These are phyloP conservation scores for Trichoderma orchidacearum DNA, from an alignment of 495 filamentous ascomycete species.

Conservation along the genomic window DNA sequence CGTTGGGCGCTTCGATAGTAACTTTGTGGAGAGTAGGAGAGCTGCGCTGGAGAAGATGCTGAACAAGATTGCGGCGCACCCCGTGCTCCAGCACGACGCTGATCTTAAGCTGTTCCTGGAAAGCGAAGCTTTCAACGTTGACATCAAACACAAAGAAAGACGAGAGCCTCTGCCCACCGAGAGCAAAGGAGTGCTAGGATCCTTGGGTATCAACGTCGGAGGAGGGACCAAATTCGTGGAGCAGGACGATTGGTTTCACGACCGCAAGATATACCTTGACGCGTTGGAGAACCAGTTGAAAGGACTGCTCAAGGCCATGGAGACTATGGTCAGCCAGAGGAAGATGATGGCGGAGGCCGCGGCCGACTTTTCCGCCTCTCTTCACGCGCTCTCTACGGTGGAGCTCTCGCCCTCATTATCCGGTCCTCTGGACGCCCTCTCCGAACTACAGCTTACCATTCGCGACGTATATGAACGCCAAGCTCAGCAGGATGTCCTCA, in stretches of 20 bases:
- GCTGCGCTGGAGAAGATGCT: conserved; percentile 91
- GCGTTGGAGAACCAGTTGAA: conserved; percentile 92
- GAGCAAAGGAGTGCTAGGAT: conserved; percentile 84
- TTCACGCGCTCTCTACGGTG: conserved; percentile 80
- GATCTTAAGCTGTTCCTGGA: conserved; percentile 95
- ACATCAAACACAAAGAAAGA: conserved; percentile 96
- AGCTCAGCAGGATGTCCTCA: conserved; percentile 92
- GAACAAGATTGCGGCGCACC: conserved; percentile 84
- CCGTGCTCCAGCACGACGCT: conserved; percentile 80
- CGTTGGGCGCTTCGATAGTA: conserved; percentile 87
- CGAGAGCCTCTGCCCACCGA: conserved; percentile 74
- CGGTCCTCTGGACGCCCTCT: conserved; percentile 74
- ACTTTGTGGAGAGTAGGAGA: conserved; percentile 87
- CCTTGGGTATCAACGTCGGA: conserved; percentile 65
- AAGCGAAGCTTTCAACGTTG: conserved; percentile 86
- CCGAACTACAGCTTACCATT: conserved; percentile 84
- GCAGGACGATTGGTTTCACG: conserved; percentile 99
- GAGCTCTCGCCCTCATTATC: conserved; percentile 84
- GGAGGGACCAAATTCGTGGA: conserved; percentile 80
- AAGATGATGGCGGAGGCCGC: conserved; percentile 88
- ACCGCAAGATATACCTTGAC: conserved; percentile 85
- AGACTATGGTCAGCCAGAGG: conserved; percentile 78
- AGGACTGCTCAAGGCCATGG: conserved; percentile 83
- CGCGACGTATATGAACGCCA: conserved; percentile 92
- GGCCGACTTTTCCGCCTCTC: conserved; percentile 77